Conservation (phyloP, 2,329 filamentous ascomycete species). For the Penicillium sp. region DNA sequence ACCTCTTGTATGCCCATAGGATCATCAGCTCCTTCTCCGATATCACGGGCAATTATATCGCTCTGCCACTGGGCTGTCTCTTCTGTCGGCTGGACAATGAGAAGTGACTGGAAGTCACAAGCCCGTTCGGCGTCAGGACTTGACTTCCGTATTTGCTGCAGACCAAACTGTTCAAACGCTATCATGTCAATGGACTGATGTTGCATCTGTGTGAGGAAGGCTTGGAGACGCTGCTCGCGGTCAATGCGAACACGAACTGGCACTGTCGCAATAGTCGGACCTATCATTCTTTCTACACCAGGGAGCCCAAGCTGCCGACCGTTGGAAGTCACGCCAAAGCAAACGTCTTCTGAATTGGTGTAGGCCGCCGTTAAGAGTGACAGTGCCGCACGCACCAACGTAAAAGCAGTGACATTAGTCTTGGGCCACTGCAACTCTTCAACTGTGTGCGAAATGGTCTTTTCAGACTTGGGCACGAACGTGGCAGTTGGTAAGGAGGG, state of each 20-base stretch:
- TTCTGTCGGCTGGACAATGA: neutral
- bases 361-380: conserved; percentile 42
- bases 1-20: neutral
- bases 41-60: too few species aligned
- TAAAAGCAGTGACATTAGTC: conserved; percentile 39
- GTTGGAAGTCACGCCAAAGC: conserved; percentile 47
- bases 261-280: neutral
- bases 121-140: neutral
- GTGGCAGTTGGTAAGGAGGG: conserved; percentile 21
- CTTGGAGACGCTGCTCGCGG: neutral
- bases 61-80: neutral
- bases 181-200: neutral
- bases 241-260: neutral
- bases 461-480: conserved; percentile 29
- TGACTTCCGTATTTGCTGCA: neutral
- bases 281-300: conserved; percentile 27
- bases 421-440: conserved; percentile 13
- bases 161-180: neutral
- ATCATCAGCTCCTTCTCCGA: neutral
- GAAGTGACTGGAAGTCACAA: neutral
- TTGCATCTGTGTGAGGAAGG: neutral
- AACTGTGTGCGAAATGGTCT: conserved; percentile 40
- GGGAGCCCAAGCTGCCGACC: conserved; percentile 43
- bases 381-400: conserved; percentile 46
- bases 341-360: conserved; percentile 40